Percentiles rank a stretch among this genome's conserved stretches.
Conservation (phyloP, 169 alveolate species). For the Cryptosporidium sp. region DNA sequence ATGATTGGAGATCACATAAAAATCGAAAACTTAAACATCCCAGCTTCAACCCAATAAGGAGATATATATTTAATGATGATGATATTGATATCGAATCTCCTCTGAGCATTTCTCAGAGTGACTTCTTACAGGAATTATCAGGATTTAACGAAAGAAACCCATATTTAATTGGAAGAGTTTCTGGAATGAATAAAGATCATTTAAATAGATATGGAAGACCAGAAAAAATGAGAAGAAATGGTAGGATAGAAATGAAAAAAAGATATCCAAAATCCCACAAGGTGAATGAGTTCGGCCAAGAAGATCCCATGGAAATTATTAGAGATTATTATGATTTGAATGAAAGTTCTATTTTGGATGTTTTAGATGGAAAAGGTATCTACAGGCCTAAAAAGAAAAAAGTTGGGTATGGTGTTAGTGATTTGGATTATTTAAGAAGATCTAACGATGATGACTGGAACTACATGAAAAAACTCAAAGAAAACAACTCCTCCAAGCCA, state of each 20-base stretch:
- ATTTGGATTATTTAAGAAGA: slow-evolving; percentile 38
- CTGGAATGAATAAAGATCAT: not conserved
- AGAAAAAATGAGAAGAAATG: not conserved
- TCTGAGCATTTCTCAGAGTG: slow-evolving; percentile 58
- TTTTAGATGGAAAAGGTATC: slow-evolving; percentile 50
- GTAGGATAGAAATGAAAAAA: not conserved
- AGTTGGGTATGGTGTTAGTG: slow-evolving; percentile 39
- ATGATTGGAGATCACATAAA: not conserved
- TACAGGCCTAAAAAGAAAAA: slow-evolving; percentile 34
- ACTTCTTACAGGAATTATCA: slow-evolving; percentile 23
- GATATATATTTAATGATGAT: slow-evolving; percentile 34
- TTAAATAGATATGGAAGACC: slow-evolving; percentile 7
- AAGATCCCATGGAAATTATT: slow-evolving; percentile 56
- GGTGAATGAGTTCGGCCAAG: slow-evolving; percentile 56
- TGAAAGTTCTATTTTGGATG: slow-evolving; percentile 47
- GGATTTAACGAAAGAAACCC: slow-evolving; percentile 51
- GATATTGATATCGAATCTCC: slow-evolving; percentile 40
- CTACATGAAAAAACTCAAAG: slow-evolving; percentile 37
- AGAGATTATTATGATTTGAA: slow-evolving; percentile 21
- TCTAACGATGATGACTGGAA: slow-evolving; percentile 57
- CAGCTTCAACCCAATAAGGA: slow-evolving; percentile 46
- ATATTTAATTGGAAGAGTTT: not conserved
- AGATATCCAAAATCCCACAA: slow-evolving; percentile 19
- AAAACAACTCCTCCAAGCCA: not conserved
- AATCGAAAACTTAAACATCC: not conserved